phyloP scores from a whole-genome alignment of 805 yeast species.

The Saccharomycopsis sp. region DNA sequence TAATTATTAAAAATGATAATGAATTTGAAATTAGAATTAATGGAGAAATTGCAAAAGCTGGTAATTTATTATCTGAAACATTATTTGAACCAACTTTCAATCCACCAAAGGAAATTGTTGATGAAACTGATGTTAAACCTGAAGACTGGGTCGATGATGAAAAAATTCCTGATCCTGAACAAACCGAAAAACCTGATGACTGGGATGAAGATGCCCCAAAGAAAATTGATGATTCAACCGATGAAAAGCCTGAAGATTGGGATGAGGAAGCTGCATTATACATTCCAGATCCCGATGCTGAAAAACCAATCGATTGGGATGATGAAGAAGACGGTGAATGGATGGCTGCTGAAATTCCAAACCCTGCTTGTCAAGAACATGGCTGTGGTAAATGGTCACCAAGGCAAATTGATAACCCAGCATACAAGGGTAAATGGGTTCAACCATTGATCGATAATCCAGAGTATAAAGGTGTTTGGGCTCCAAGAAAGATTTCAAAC shows the following conservation, averaged over 20 bases:
- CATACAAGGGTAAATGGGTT: conserved; percentile 71
- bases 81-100: conserved; percentile 58
- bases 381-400: conserved; percentile 85
- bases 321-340: conserved; percentile 88
- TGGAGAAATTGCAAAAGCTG: conserved; percentile 67
- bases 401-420: conserved; percentile 60
- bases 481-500: conserved; percentile 56
- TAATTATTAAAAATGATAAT: conserved; percentile 58
- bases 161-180: conserved; percentile 59
- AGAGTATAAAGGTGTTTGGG: conserved; percentile 72
- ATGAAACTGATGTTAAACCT: conserved; percentile 57
- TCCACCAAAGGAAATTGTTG: conserved; percentile 60
- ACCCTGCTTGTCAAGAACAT: conserved; percentile 62
- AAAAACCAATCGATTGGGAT: conserved; percentile 75
- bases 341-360: conserved; percentile 61
- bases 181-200: conserved; percentile 65
- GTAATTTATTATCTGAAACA: conserved; percentile 51
- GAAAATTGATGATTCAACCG: conserved; percentile 60
- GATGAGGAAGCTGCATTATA: conserved; percentile 51
- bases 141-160: conserved; percentile 73
- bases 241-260: conserved; percentile 73
- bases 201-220: conserved; percentile 73
- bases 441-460: conserved; percentile 70
- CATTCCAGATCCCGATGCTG: conserved; percentile 62
- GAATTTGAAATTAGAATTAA: conserved; percentile 76